Conservation (phyloP, 495 filamentous ascomycete species). For the Choiromyces venosus region DNA sequence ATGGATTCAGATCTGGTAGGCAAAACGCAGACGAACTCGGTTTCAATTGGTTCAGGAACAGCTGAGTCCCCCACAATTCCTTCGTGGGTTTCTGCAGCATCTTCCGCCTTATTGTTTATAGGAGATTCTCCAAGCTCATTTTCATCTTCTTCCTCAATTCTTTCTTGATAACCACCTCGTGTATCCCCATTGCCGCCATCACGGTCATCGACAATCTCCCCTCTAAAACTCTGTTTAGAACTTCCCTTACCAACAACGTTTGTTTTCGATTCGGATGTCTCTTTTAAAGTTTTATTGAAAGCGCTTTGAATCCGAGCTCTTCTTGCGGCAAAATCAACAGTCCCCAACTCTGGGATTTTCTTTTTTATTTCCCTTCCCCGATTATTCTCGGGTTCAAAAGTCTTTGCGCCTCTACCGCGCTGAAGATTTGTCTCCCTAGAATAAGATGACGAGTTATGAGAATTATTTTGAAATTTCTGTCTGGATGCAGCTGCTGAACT, state of each 20-base stretch:
- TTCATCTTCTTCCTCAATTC: constrained; percentile 41
- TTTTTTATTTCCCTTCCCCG: constrained; percentile 41
- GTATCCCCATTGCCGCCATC: constrained; percentile 12
- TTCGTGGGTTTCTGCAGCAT: constrained; percentile 5
- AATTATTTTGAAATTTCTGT: constrained; percentile 35
- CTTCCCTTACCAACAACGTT: constrained; percentile 24
- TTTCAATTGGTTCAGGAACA: constrained; percentile 18
- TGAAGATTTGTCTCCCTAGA: constrained; percentile 30
- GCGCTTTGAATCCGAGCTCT: constrained; percentile 61
- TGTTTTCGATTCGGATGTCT: constrained; percentile 51
- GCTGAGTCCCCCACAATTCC: constrained; percentile 11
- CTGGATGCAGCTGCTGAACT: constrained; percentile 23
- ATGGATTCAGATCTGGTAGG: background rate
- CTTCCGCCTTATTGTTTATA: constrained; percentile 16
- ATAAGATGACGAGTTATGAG: constrained; percentile 22
- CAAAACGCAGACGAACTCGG: constrained; percentile 18
- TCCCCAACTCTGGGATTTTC: constrained; percentile 47
- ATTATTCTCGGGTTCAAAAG: constrained; percentile 34
- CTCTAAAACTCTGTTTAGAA: constrained; percentile 34
- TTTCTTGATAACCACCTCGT: constrained; percentile 35
- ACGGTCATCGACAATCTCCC: constrained; percentile 27
- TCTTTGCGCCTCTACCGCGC: constrained; percentile 25
- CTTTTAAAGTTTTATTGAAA: constrained; percentile 57
- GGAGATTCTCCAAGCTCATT: constrained; percentile 20
- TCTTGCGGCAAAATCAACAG: constrained; percentile 60